Evolutionary conservation across 306 rosid species (phyloP).

Genomic region (Vicia sativa): DNA sequence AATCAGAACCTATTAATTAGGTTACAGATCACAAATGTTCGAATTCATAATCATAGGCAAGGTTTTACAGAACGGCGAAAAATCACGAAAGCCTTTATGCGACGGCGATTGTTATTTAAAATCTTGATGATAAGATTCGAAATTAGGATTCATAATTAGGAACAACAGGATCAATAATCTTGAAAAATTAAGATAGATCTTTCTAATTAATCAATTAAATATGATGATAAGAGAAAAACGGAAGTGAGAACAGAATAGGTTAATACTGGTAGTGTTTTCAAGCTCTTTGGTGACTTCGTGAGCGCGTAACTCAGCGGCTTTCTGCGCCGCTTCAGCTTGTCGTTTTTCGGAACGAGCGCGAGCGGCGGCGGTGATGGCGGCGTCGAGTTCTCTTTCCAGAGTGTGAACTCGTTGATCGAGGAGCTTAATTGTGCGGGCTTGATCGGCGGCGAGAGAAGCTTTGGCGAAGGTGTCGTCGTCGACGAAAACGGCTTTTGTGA

Average conservation of each 20-base stretch:
- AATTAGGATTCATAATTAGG: conserved; percentile 9
- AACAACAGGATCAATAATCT: conserved; percentile 10
- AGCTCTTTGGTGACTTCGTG: conserved; percentile 81
- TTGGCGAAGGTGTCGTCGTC: conserved; percentile 80
- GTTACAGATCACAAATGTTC: conserved; percentile 16
- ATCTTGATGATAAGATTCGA: background rate
- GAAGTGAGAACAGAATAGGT: too few relatives aligned
- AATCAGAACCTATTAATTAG: conserved; percentile 20
- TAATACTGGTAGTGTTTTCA: conserved; percentile 89
- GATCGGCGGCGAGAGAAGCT: conserved; percentile 89
- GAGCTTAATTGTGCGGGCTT: conserved; percentile 89
- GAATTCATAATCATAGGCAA: background rate
- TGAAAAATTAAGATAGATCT: background rate
- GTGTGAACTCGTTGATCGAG: conserved; percentile 75
- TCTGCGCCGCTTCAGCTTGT: conserved; percentile 84
- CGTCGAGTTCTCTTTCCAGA: conserved; percentile 88
- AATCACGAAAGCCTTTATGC: too few relatives aligned
- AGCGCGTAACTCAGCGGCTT: conserved; percentile 77
- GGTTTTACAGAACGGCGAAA: too few relatives aligned
- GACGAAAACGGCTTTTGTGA: conserved; percentile 84
- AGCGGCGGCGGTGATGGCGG: conserved; percentile 89
- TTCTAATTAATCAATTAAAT: background rate
- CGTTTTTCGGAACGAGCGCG: conserved; percentile 89
- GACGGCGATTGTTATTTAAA: too few relatives aligned
- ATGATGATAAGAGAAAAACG: too few relatives aligned